Percentiles rank a stretch among this genome's conserved stretches.
Evolutionary conservation across 2,329 filamentous ascomycete species (phyloP).

Genomic region (Diaporthe capsici): DNA sequence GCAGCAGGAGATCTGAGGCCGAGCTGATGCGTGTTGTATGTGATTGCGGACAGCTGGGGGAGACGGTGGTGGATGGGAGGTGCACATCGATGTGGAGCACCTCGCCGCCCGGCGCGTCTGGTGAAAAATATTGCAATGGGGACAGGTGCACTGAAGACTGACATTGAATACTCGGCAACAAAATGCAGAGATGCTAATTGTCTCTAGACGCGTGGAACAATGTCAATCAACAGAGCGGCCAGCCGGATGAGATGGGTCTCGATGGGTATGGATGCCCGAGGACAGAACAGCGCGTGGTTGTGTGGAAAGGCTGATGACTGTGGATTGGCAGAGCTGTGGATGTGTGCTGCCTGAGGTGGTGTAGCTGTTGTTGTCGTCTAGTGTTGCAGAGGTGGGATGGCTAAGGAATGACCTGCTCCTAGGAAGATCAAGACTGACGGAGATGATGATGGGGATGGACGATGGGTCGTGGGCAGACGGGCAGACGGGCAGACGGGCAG

Average conservation of each 20-base stretch:
- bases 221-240: slow-evolving; percentile 32
- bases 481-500: slow-evolving; percentile 36
- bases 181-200: slow-evolving; percentile 35
- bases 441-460: slow-evolving; percentile 22
- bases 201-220: slow-evolving; percentile 38
- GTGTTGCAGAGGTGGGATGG: slow-evolving; percentile 24
- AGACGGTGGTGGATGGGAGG: slow-evolving; percentile 23
- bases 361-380: slow-evolving; percentile 30
- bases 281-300: slow-evolving; percentile 27
- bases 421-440: slow-evolving; percentile 35
- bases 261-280: slow-evolving; percentile 25
- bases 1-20: slow-evolving; percentile 22
- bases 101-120: slow-evolving; percentile 35
- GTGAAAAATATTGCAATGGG: slow-evolving; percentile 38
- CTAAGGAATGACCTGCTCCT: slow-evolving; percentile 33
- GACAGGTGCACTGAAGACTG: slow-evolving; percentile 23
- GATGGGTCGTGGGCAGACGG: slow-evolving; percentile 32
- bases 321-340: slow-evolving; percentile 22
- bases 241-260: slow-evolving; percentile 23
- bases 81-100: slow-evolving; percentile 38
- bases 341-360: slow-evolving; percentile 6
- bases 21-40: slow-evolving; percentile 15
- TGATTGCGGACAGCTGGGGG: slow-evolving; percentile 34
- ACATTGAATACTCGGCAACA: slow-evolving; percentile 39
- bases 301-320: slow-evolving; percentile 9